Percentiles rank a stretch among this genome's conserved stretches.
These are phyloP conservation scores for Digitaria exilis DNA, from an alignment of 202 grass and related monocot genomes.

Conservation along the genomic window DNA sequence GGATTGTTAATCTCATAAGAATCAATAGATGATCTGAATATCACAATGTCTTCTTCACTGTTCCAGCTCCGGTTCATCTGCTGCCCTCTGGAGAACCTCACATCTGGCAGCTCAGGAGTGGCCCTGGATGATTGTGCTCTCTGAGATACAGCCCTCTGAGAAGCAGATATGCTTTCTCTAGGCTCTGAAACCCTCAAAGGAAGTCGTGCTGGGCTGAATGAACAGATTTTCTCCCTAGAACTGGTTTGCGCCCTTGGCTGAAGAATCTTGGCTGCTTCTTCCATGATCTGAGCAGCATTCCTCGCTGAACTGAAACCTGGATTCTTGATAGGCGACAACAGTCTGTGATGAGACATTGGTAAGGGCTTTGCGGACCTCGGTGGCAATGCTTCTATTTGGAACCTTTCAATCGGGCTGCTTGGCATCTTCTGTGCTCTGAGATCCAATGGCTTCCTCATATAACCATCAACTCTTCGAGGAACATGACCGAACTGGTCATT, in stretches of 20 bases:
- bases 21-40: slow-evolving; percentile 62
- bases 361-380: slow-evolving; percentile 56
- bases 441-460: slow-evolving; percentile 68
- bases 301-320: slow-evolving; percentile 65
- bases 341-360: slow-evolving; percentile 50
- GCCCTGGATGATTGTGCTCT: slow-evolving; percentile 57
- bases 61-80: slow-evolving; percentile 58
- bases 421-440: slow-evolving; percentile 76
- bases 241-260: slow-evolving; percentile 65
- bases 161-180: slow-evolving; percentile 42
- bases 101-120: slow-evolving; percentile 47
- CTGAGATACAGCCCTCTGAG: slow-evolving; percentile 44
- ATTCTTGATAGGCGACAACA: slow-evolving; percentile 80
- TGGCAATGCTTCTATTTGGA: slow-evolving; percentile 73
- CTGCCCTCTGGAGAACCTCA: slow-evolving; percentile 46
- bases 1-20: slow-evolving; percentile 62
- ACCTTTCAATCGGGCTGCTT: slow-evolving; percentile 79
- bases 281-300: slow-evolving; percentile 86
- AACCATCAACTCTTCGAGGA: slow-evolving; percentile 47
- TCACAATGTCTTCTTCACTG: slow-evolving; percentile 71
- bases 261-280: slow-evolving; percentile 83
- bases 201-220: slow-evolving; percentile 57
- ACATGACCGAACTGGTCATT: slow-evolving; percentile 52
- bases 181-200: slow-evolving; percentile 55
- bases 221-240: slow-evolving; percentile 70